Evolutionary conservation across 345 rosid genomes (phyloP).

Genomic region (Orychophragmus violaceus): DNA sequence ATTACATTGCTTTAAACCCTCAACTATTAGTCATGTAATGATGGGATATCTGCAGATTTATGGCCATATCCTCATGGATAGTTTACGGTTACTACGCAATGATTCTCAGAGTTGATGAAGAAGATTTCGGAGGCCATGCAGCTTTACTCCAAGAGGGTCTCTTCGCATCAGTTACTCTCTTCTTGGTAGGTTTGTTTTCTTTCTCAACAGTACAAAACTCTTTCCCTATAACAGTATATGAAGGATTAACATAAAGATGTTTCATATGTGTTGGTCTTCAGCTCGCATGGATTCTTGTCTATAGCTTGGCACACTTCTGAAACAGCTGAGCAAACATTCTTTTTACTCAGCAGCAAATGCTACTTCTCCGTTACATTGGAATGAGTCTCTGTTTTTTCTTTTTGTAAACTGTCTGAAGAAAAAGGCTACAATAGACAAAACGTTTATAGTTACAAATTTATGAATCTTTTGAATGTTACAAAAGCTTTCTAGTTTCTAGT

Average conservation of each 20-base stretch:
- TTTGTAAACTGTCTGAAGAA: constrained; percentile 1
- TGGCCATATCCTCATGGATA: constrained; percentile 63
- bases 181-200: constrained; percentile 52
- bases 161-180: constrained; percentile 80
- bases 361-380: not conserved
- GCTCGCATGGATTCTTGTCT: constrained; percentile 92
- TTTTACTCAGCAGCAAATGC: constrained; percentile 25
- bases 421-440: not conserved
- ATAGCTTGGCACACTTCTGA: constrained; percentile 92
- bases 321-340: not conserved
- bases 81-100: constrained; percentile 75
- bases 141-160: constrained; percentile 94
- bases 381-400: constrained; percentile 16
- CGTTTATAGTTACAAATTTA: not conserved
- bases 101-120: constrained; percentile 86
- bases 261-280: constrained; percentile 38
- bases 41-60: constrained; percentile 45
- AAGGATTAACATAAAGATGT: constrained; percentile 10
- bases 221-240: not conserved
- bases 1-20: not conserved
- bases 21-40: not conserved
- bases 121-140: constrained; percentile 91
- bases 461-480: constrained; percentile 10
- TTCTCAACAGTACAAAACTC: not conserved
- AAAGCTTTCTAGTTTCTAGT: constrained; percentile 10